phyloP scores from a whole-genome alignment of 805 yeast genomes.

The Candida bentonensis region DNA sequence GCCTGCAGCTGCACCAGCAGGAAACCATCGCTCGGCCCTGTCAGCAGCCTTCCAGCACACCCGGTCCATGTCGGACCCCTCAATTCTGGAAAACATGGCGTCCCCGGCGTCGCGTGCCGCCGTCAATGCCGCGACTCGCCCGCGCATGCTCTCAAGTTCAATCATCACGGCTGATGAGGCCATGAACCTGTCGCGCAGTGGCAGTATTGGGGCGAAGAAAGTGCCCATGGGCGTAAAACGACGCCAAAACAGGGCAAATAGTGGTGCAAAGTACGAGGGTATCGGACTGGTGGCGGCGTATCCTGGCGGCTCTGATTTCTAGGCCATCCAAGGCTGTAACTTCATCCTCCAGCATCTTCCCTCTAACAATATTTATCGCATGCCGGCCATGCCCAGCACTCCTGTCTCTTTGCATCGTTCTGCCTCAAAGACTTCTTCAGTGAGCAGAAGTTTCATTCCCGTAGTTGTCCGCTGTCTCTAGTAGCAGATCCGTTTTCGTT shows the following conservation, averaged over 20 bases:
- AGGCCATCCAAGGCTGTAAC: no score
- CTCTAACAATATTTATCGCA: no score
- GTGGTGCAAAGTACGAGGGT: slow-evolving; percentile 16
- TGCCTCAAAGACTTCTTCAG: no score
- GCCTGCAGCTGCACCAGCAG: not conserved
- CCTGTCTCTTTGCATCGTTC: no score
- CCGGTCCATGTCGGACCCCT: not conserved
- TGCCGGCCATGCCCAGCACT: no score
- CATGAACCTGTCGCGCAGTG: slow-evolving; percentile 22
- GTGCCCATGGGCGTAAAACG: not conserved
- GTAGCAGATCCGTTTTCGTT: no score
- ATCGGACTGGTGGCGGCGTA: slow-evolving; percentile 25
- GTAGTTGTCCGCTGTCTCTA: no score
- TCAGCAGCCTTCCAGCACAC: not conserved
- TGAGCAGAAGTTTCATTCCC: no score
- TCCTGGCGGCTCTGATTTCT: slow-evolving; percentile 17
- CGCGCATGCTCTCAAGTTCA: slow-evolving; percentile 15
- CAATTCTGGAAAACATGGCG: not conserved
- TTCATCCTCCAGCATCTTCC: no score
- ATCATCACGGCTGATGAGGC: slow-evolving; percentile 23
- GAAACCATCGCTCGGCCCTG: not conserved
- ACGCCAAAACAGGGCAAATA: not conserved
- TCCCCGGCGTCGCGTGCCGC: not conserved
- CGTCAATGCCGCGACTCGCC: slow-evolving; percentile 2
- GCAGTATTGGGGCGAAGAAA: slow-evolving; percentile 3